Evolutionary conservation across 768 basidiomycete genomes (phyloP).

Genomic region (Rhizopogon vinicolor): DNA sequence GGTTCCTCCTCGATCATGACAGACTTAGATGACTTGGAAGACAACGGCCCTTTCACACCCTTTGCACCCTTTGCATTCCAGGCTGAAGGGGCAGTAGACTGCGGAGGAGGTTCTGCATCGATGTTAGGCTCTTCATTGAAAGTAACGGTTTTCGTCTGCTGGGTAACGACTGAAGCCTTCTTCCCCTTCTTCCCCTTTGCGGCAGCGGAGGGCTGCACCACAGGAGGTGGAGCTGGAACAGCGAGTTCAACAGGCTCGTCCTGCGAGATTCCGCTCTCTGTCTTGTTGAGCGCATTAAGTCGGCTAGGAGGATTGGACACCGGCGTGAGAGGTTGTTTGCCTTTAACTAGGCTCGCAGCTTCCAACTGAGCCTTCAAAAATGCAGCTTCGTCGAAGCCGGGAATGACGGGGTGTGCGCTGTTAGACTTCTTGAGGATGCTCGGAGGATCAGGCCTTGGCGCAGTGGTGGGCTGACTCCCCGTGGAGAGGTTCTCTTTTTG

Average conservation of each 20-base stretch:
- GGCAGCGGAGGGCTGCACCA: constrained; percentile 1
- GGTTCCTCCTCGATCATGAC: constrained; percentile 23
- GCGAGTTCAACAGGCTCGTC: not conserved
- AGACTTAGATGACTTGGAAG: constrained; percentile 19
- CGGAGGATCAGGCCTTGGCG: constrained; percentile 18
- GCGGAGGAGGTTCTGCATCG: constrained; percentile 17
- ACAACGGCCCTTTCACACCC: constrained; percentile 6
- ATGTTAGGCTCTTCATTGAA: constrained; percentile 14
- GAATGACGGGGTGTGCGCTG: constrained; percentile 21
- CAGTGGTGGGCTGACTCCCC: constrained; percentile 9
- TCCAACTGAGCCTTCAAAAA: not conserved
- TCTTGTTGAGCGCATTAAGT: not conserved
- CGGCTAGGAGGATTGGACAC: constrained; percentile 3
- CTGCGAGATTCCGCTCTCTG: not conserved
- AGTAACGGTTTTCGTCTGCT: constrained; percentile 10
- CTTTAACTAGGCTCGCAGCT: not conserved
- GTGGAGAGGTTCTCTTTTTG: constrained; percentile 24
- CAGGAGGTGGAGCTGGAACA: not conserved
- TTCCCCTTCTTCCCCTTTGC: constrained; percentile 22
- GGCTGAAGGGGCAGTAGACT: constrained; percentile 4
- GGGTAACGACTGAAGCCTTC: constrained; percentile 13
- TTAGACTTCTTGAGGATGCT: constrained; percentile 16
- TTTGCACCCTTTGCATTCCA: constrained; percentile 14
- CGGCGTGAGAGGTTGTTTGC: not conserved
- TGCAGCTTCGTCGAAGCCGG: constrained; percentile 17